Conservation (phyloP, 148 eudicot species). For the Selenicereus undatus region DNA sequence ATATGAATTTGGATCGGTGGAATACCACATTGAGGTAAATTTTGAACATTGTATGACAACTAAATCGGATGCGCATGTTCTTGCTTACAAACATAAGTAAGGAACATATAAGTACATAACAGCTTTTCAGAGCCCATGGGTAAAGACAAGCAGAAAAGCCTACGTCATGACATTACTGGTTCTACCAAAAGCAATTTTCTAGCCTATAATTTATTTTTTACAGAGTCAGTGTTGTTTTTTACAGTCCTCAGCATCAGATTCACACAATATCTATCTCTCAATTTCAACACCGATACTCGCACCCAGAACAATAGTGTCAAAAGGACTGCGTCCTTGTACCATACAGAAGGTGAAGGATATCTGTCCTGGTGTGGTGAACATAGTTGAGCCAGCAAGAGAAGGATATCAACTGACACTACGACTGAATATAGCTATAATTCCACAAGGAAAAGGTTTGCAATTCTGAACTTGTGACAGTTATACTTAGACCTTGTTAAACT, state of each 20-base stretch:
- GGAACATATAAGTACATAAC: neutral
- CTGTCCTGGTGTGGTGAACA: constrained; percentile 50
- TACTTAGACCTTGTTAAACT: neutral
- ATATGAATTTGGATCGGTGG: constrained; percentile 86
- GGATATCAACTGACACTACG: constrained; percentile 69
- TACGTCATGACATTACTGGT: neutral
- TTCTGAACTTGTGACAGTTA: constrained; percentile 1
- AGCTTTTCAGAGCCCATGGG: neutral
- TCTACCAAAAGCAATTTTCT: neutral
- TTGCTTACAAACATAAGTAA: neutral
- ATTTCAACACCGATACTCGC: constrained; percentile 70
- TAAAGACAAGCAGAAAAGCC: neutral
- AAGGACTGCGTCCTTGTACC: constrained; percentile 36
- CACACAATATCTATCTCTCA: constrained; percentile 52
- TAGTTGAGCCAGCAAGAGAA: constrained; percentile 54
- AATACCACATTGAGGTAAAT: constrained; percentile 79
- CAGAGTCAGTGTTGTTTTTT: neutral
- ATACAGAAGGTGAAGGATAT: constrained; percentile 44
- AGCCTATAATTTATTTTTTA: neutral
- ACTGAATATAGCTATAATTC: constrained; percentile 52
- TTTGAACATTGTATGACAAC: neutral
- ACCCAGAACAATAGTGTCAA: constrained; percentile 32
- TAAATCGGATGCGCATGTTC: neutral
- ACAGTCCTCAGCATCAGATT: constrained; percentile 62
- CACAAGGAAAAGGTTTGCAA: constrained; percentile 58